A percentile compares a stretch with the other conserved stretches of the same genome.
phyloP scores from a whole-genome alignment of 192 early-diverging fungal species.

The Rhizoclosmatium globosum region DNA sequence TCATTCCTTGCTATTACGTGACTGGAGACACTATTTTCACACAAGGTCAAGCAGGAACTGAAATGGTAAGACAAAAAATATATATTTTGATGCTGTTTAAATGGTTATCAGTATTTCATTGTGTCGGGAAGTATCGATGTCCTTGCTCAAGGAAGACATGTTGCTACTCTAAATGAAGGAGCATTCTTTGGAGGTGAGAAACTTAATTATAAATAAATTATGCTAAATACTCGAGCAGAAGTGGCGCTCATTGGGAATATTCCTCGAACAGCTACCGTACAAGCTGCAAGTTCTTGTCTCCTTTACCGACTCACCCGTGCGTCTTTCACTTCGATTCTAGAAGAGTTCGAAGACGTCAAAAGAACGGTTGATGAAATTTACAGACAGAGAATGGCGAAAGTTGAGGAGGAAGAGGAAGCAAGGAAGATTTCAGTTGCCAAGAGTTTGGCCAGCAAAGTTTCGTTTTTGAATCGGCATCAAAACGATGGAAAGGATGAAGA shows the following conservation, averaged over 20 bases:
- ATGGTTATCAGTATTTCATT: slow-evolving; percentile 31
- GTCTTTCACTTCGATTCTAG: slow-evolving; percentile 23
- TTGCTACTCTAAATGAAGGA: slow-evolving; percentile 14
- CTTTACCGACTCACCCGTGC: slow-evolving; percentile 28
- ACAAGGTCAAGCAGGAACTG: slow-evolving; percentile 35
- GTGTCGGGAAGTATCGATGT: slow-evolving; percentile 27
- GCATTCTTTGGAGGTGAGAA: slow-evolving; percentile 29
- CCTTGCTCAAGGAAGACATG: slow-evolving; percentile 31
- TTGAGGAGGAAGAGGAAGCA: slow-evolving; percentile 45
- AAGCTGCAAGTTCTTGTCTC: slow-evolving; percentile 6
- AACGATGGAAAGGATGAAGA: slow-evolving; percentile 49
- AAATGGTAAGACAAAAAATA: slow-evolving; percentile 24
- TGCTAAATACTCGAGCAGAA: not conserved
- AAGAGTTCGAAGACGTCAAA: slow-evolving; percentile 45
- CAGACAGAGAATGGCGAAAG: slow-evolving; percentile 50
- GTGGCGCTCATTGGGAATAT: slow-evolving; percentile 34
- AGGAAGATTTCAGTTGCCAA: not conserved
- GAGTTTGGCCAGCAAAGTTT: slow-evolving; percentile 51
- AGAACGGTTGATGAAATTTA: slow-evolving; percentile 41
- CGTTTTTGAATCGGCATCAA: slow-evolving; percentile 46
- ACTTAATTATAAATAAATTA: not conserved
- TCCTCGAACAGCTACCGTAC: slow-evolving; percentile 39
- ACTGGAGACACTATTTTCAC: slow-evolving; percentile 27
- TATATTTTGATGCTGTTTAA: not conserved
- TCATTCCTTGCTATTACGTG: slow-evolving; percentile 39